phyloP scores from a whole-genome alignment of 1,284 basidiomycete genomes.

The Trichosporon ovoides region DNA sequence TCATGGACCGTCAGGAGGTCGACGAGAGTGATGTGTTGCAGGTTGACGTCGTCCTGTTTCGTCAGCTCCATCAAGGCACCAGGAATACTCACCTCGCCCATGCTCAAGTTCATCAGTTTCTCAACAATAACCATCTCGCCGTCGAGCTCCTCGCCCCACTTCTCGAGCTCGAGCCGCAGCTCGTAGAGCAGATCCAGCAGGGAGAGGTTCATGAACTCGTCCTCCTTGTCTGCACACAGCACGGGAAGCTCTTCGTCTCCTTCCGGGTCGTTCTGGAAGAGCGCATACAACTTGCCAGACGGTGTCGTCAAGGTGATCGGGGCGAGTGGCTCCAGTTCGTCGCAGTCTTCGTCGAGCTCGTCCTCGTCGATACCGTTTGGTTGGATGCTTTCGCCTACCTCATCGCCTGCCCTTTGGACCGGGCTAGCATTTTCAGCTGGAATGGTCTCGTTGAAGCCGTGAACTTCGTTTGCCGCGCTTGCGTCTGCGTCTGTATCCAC shows the following conservation, averaged over 20 bases:
- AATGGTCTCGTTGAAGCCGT: not conserved
- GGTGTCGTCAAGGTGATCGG: constrained; percentile 5
- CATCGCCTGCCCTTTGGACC: not conserved
- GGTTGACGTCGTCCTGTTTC: constrained; percentile 38
- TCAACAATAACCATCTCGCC: constrained; percentile 37
- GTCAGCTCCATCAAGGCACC: constrained; percentile 5
- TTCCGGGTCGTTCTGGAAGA: constrained; percentile 1
- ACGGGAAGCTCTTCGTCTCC: not conserved
- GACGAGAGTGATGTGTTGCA: constrained; percentile 36
- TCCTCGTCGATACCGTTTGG: not conserved
- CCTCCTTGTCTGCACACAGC: constrained; percentile 9
- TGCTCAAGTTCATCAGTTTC: constrained; percentile 54
- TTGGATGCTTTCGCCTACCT: not conserved
- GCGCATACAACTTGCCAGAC: not conserved
- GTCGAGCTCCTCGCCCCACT: constrained; percentile 18
- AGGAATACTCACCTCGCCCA: constrained; percentile 61
- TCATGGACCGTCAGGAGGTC: constrained; percentile 37
- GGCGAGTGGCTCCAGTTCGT: constrained; percentile 12
- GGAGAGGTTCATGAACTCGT: constrained; percentile 31
- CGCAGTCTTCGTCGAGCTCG: not conserved
- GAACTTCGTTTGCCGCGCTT: not conserved
- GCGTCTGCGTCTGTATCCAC: not conserved
- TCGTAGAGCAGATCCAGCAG: constrained; percentile 28
- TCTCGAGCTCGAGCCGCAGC: constrained; percentile 26
- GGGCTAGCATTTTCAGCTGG: not conserved